phyloP scores from a whole-genome alignment of 495 filamentous ascomycete species.

The Hypoxylon fuscum region DNA sequence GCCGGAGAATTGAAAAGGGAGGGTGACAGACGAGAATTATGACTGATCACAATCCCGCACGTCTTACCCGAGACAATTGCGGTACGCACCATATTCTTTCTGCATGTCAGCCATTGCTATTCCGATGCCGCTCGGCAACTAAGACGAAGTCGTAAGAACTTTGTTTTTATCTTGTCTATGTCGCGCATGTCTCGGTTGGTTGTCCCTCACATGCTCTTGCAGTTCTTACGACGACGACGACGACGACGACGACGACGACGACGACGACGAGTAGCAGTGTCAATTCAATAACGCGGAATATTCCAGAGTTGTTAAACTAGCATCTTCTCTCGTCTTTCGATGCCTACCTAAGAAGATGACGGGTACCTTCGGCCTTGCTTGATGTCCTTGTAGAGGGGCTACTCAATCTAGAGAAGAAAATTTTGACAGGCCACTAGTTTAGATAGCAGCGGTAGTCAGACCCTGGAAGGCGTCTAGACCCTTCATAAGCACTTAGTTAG shows the following conservation, averaged over 20 bases:
- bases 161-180: too few relatives aligned
- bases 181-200: too few relatives aligned
- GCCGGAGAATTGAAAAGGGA: background rate
- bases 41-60: conserved; percentile 23
- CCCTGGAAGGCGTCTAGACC: conserved; percentile 13
- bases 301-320: too few relatives aligned
- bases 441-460: background rate
- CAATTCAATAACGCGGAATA: too few relatives aligned
- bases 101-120: conserved; percentile 32
- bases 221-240: too few relatives aligned
- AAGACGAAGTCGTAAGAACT: too few relatives aligned
- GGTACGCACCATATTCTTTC: conserved; percentile 2
- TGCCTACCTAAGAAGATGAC: too few relatives aligned
- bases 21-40: conserved; percentile 2
- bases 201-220: too few relatives aligned
- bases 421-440: background rate
- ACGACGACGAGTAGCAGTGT: too few relatives aligned
- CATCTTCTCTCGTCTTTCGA: too few relatives aligned
- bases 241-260: too few relatives aligned
- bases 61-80: conserved; percentile 1
- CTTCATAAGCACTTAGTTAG: conserved; percentile 1
- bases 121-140: conserved; percentile 40
- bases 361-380: too few relatives aligned
- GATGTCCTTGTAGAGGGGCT: background rate
- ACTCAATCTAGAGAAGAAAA: background rate